These are phyloP conservation scores for Podosphaera fusca DNA, from an alignment of 2,329 filamentous ascomycete species.

Conservation along the genomic window DNA sequence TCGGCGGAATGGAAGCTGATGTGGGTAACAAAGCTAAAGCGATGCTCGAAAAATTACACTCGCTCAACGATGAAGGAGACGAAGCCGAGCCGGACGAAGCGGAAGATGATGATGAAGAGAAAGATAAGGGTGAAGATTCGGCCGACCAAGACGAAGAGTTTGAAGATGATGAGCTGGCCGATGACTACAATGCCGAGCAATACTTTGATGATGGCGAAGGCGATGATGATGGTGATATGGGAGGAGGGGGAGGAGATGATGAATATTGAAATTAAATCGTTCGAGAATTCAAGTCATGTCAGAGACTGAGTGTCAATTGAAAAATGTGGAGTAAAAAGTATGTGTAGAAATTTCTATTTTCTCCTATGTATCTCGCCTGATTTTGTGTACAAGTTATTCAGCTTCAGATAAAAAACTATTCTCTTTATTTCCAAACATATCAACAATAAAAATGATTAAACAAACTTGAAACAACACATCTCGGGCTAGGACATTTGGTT, in stretches of 20 bases:
- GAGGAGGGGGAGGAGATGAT: constrained; percentile 24
- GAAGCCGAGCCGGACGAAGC: constrained; percentile 21
- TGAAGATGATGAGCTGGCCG: constrained; percentile 33
- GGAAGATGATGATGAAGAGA: constrained; percentile 20
- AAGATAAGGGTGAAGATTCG: constrained; percentile 14
- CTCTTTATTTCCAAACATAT: no score
- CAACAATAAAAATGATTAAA: no score
- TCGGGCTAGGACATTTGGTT: no score
- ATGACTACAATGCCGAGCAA: constrained; percentile 40
- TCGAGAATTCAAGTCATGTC: neutral
- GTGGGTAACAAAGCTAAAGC: constrained; percentile 14
- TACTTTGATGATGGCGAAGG: constrained; percentile 38
- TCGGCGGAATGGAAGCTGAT: neutral
- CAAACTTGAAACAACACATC: no score
- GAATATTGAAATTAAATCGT: constrained; percentile 6
- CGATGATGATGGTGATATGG: constrained; percentile 26
- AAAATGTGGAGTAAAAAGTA: no score
- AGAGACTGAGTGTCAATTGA: no score
- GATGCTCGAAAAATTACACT: constrained; percentile 12
- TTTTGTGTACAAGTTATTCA: no score
- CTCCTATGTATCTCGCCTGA: no score
- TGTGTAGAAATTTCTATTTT: no score
- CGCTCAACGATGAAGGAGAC: constrained; percentile 18
- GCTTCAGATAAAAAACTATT: no score
- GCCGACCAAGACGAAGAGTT: constrained; percentile 31